Base-by-base conservation (phyloP, 2,329 filamentous ascomycete species). In the Metarhizium album region DNA sequence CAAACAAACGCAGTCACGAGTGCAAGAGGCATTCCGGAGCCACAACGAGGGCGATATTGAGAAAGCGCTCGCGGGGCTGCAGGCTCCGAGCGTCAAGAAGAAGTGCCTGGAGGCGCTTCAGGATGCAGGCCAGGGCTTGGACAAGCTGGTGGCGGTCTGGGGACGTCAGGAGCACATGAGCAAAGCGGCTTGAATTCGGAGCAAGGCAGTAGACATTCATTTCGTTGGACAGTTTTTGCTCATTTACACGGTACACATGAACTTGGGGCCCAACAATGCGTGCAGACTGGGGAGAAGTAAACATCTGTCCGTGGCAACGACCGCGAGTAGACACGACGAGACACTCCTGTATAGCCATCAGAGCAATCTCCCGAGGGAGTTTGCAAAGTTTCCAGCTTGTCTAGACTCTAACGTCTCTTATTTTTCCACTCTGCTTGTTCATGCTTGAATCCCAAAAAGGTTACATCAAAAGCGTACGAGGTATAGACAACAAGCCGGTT, bases 141-240 rank as follows among this genome's bases (percentile, higher is more conserved):
- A 54, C 18, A 52, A 52, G 18, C 8, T 55, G 27, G 48, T 55
- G 7, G 20, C 45, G n/a, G 38, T 54, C 6, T 55, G 54, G 54
- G 54, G 54, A 27, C 46, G 54, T 14, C 50, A 46, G 7, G 54
- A 55, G 27, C 46, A 54, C n/a, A 54, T 55, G 46, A 29, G 31
- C 3, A 22, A 27, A 16, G 35, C 24, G 5, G 22, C 31, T 20
- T 49, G 24, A 46, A 22, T 35, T 22, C 27, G 27, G 5, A 18
- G 29, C 29, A 31, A 31, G 16, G 4, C 35, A 46, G 2, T 33
- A 18, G 14, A 7, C 35, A 35, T 8, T 29, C 1, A 8, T 29
- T 29, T 29, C 0, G 11, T 0, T 6, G 27, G 27, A 29, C 27
- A 4, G 27, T 29, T 2, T 29, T 6, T 1, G 27, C 27, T 9